These are phyloP conservation scores for Acanthamoeba rhysodes DNA, from an alignment of 208 protist species.

Conservation along the genomic window DNA sequence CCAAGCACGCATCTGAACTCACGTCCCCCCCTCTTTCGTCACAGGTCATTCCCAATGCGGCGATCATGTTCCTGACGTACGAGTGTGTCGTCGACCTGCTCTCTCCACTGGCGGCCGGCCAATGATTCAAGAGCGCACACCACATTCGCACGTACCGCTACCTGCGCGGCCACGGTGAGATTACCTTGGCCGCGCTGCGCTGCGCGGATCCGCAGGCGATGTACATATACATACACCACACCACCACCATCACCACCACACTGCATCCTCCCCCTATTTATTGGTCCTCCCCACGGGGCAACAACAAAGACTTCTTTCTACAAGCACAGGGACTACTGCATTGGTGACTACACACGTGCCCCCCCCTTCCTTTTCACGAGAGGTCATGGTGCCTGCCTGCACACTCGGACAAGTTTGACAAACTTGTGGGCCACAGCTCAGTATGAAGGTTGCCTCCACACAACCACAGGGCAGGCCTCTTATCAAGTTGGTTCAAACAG, in stretches of 20 bases:
- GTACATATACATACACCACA: background rate
- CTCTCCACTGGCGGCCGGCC: background rate
- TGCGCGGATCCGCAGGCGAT: background rate
- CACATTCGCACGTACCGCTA: background rate
- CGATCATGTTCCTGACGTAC: constrained; percentile 90
- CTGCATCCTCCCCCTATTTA: background rate
- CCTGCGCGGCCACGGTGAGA: background rate
- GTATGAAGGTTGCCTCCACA: too few relatives aligned
- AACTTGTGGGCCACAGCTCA: too few relatives aligned
- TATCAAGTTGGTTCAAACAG: too few relatives aligned
- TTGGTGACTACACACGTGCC: too few relatives aligned
- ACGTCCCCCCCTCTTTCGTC: constrained; percentile 73
- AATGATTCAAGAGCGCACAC: background rate
- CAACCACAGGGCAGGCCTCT: too few relatives aligned
- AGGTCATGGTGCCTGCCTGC: too few relatives aligned
- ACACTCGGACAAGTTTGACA: too few relatives aligned
- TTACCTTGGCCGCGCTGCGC: background rate
- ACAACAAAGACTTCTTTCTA: too few relatives aligned
- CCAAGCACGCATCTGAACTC: background rate
- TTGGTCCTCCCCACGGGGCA: too few relatives aligned
- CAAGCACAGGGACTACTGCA: too few relatives aligned
- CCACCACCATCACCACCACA: background rate
- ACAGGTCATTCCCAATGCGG: constrained; percentile 87
- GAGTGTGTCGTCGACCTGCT: constrained; percentile 69
- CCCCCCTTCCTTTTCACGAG: too few relatives aligned